These are phyloP conservation scores for Ilex asprella DNA, from an alignment of 257 asterid genomes.

Conservation along the genomic window DNA sequence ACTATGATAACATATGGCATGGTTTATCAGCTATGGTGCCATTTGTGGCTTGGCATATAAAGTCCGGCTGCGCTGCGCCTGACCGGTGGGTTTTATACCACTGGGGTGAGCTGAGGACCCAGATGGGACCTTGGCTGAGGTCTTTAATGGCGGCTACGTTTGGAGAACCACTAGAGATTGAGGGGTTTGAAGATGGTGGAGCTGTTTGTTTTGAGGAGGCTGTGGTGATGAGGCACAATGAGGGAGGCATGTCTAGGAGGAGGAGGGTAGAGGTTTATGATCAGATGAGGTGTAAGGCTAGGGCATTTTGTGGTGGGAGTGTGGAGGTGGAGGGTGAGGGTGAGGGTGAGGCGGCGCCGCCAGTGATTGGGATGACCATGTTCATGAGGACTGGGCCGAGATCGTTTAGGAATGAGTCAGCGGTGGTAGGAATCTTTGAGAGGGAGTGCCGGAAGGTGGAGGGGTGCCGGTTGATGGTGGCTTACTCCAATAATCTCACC, in stretches of 20 bases:
- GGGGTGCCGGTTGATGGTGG: slow-evolving; percentile 51
- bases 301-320: slow-evolving; percentile 43
- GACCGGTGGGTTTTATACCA: slow-evolving; percentile 55
- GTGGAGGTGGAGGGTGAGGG: slow-evolving; percentile 3
- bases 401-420: slow-evolving; percentile 50
- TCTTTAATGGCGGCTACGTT: slow-evolving; percentile 43
- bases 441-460: slow-evolving; percentile 44
- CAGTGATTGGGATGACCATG: slow-evolving; percentile 51
- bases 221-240: slow-evolving; percentile 71
- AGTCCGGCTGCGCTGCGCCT: slow-evolving; percentile 36
- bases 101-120: slow-evolving; percentile 60
- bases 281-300: slow-evolving; percentile 53
- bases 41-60: slow-evolving; percentile 58
- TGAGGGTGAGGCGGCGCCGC: slow-evolving; percentile 10
- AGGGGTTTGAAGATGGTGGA: slow-evolving; percentile 16
- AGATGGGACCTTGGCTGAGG: slow-evolving; percentile 58
- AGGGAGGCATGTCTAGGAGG: slow-evolving; percentile 57
- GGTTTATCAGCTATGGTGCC: slow-evolving; percentile 63
- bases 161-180: slow-evolving; percentile 28
- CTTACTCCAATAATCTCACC: slow-evolving; percentile 50
- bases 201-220: slow-evolving; percentile 53
- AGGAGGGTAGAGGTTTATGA: slow-evolving; percentile 53
- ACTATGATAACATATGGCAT: slow-evolving; percentile 70
- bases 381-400: slow-evolving; percentile 58
- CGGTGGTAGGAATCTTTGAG: slow-evolving; percentile 40